Conservation (phyloP, 2,329 filamentous ascomycete genomes). For the Chrysoporthe deuterocubensis region DNA sequence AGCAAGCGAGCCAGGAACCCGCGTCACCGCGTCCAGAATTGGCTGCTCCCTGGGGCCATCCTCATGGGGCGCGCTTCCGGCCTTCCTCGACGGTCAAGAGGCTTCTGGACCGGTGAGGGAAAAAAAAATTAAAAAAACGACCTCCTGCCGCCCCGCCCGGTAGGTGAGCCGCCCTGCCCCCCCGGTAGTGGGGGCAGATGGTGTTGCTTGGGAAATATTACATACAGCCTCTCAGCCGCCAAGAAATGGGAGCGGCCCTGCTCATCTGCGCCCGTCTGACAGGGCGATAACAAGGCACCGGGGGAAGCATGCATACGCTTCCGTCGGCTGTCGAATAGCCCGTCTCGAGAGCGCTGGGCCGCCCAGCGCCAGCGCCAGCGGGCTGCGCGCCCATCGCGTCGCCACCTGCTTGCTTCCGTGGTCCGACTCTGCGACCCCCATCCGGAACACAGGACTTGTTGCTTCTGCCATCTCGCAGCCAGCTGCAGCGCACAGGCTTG, state of each 20-base stretch:
- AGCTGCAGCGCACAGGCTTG: background rate
- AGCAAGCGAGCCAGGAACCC: constrained; percentile 1
- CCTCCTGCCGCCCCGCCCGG: background rate
- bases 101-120: constrained; percentile 9
- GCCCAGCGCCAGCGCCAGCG: constrained; percentile 4
- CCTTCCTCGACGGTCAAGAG: constrained; percentile 11
- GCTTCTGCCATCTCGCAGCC: background rate
- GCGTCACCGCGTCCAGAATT: constrained; percentile 1
- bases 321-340: constrained; percentile 7
- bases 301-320: constrained; percentile 11
- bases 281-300: constrained; percentile 15
- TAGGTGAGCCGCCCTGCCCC: background rate
- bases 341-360: constrained; percentile 2
- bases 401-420: background rate
- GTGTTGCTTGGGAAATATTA: background rate
- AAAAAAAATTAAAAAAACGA: no score
- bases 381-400: constrained; percentile 2
- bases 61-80: constrained; percentile 7
- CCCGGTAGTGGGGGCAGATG: background rate
- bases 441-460: background rate
- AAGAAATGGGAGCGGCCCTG: background rate
- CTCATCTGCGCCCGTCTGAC: constrained; percentile 4
- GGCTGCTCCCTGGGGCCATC: constrained; percentile 2
- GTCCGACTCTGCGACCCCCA: background rate
- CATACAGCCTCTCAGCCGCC: constrained; percentile 21